Percentiles rank a stretch among this genome's conserved stretches.
phyloP scores from a whole-genome alignment of 306 rosid species.

The Sesbania bispinosa region DNA sequence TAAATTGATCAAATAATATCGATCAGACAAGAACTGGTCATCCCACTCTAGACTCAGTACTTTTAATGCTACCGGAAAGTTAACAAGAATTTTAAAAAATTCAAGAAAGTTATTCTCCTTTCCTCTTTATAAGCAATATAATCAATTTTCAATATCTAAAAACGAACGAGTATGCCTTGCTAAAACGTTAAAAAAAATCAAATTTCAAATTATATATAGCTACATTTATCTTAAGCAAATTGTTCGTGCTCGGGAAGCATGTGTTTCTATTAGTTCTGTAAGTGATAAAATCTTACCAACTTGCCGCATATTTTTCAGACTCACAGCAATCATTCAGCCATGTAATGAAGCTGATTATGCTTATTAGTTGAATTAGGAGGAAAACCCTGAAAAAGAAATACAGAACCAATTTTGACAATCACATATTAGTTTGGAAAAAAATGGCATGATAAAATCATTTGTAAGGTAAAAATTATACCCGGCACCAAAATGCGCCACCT shows the following conservation, averaged over 20 bases:
- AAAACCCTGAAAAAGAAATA: conserved; percentile 67
- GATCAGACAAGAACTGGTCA: not conserved
- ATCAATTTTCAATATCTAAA: conserved; percentile 6
- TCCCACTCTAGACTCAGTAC: not conserved
- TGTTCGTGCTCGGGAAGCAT: conserved; percentile 2
- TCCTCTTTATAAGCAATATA: not conserved
- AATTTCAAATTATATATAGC: not conserved
- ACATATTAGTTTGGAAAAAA: not conserved
- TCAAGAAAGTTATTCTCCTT: not conserved
- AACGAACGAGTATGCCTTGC: not conserved
- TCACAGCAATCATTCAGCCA: conserved; percentile 80
- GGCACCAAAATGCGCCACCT: conserved; percentile 94
- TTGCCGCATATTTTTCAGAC: conserved; percentile 60
- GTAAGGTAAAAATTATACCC: conserved; percentile 57
- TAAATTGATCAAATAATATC: conserved; percentile 14
- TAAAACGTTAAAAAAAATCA: not conserved
- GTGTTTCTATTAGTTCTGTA: not conserved
- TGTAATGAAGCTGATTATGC: conserved; percentile 88
- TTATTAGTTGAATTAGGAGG: conserved; percentile 87
- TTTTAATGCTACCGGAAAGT: not conserved
- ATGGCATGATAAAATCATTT: conserved; percentile 10
- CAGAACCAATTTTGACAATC: conserved; percentile 9
- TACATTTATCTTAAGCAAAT: no score
- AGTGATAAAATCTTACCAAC: conserved; percentile 65
- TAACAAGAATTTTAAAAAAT: not conserved